Conservation (phyloP, 1,139 yeast genomes). For the Blastobotrys proliferans region DNA sequence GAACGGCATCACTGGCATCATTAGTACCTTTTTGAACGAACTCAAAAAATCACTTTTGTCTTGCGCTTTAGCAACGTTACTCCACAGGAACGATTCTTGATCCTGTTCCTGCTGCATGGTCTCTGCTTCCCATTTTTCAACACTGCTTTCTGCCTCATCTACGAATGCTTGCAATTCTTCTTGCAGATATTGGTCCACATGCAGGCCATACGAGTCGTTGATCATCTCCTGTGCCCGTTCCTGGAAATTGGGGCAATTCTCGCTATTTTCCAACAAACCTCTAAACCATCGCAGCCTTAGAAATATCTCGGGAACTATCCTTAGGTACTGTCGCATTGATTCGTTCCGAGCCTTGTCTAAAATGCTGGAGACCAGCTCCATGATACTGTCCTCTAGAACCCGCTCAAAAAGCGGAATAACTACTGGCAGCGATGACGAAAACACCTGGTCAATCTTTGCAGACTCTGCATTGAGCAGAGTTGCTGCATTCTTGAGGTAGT, state of each 20-base stretch:
- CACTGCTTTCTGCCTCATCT: slow-evolving; percentile 30
- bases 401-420: slow-evolving; percentile 32
- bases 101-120: slow-evolving; percentile 36
- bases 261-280: slow-evolving; percentile 29
- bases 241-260: slow-evolving; percentile 33
- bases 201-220: slow-evolving; percentile 47
- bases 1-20: slow-evolving; percentile 35
- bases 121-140: slow-evolving; percentile 35
- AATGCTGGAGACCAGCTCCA: slow-evolving; percentile 31
- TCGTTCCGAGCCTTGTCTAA: slow-evolving; percentile 20
- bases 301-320: slow-evolving; percentile 26
- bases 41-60: slow-evolving; percentile 50
- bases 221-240: slow-evolving; percentile 36
- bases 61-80: slow-evolving; percentile 40
- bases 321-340: slow-evolving; percentile 20
- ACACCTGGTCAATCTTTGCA: slow-evolving; percentile 37
- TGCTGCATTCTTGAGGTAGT: slow-evolving; percentile 33
- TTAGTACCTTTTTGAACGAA: slow-evolving; percentile 46
- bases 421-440: slow-evolving; percentile 30
- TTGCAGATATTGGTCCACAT: slow-evolving; percentile 40
- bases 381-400: slow-evolving; percentile 37
- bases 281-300: slow-evolving; percentile 22
- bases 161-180: slow-evolving; percentile 38
- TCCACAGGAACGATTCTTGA: slow-evolving; percentile 41
- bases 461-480: slow-evolving; percentile 37